Conservation (phyloP, 345 rosid species). For the Populus davidiana region DNA sequence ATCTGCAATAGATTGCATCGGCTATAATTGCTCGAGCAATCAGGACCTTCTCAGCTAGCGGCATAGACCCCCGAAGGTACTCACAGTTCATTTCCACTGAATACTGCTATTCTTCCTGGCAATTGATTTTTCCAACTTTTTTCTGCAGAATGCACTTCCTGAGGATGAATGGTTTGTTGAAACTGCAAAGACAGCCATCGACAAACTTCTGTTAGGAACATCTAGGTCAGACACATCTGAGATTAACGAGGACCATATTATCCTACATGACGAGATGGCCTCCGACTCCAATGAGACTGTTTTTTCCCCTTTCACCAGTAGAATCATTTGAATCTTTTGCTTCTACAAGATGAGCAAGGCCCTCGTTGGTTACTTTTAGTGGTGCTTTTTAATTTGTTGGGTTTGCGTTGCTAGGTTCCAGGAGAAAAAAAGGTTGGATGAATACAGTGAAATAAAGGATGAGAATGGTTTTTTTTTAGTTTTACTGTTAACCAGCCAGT, state of each 20-base stretch:
- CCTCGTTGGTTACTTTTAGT: too few relatives aligned
- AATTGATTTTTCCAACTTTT: slow-evolving; percentile 8
- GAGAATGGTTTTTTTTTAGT: too few relatives aligned
- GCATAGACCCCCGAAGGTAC: slow-evolving; percentile 81
- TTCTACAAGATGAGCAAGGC: slow-evolving; percentile 49
- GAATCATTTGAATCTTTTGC: slow-evolving; percentile 81
- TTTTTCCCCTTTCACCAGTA: slow-evolving; percentile 61
- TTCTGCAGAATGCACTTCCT: slow-evolving; percentile 51
- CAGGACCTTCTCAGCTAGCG: slow-evolving; percentile 70
- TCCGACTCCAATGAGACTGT: slow-evolving; percentile 55
- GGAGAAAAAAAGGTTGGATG: too few relatives aligned
- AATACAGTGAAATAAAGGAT: too few relatives aligned
- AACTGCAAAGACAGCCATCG: slow-evolving; percentile 82
- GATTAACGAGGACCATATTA: slow-evolving; percentile 56
- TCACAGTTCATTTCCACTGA: neutral
- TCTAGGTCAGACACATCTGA: slow-evolving; percentile 80
- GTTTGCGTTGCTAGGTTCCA: too few relatives aligned
- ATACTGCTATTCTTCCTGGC: neutral
- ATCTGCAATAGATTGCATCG: slow-evolving; percentile 77
- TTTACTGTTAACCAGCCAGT: too few relatives aligned
- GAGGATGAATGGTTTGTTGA: slow-evolving; percentile 93
- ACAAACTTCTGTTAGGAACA: slow-evolving; percentile 63
- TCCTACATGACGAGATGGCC: slow-evolving; percentile 39
- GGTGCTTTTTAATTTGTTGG: too few relatives aligned
- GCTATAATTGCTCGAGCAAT: slow-evolving; percentile 87